Base-by-base conservation (phyloP, 148 eudicot species). In the Vaccinium myrtillus region DNA sequence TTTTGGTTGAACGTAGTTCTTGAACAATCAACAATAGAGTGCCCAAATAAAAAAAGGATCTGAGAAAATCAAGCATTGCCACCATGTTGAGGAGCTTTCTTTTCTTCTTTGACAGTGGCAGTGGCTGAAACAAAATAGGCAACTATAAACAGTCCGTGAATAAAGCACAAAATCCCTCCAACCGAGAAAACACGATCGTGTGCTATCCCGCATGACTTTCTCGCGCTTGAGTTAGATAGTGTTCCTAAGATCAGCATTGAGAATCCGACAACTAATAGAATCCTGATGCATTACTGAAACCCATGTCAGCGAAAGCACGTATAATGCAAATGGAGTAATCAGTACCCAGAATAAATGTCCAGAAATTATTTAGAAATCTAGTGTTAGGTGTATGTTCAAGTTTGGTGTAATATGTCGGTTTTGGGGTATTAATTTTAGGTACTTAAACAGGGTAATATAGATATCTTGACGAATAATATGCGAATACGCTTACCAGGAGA, bases 91-190 rank as follows among this genome's bases (percentile, higher is more conserved):
- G 86, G 77, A 49, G 58, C 51, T 55, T 70, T 85, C 39, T 71
- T 69, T 69, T 69, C 77, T 39, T 88, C 92, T 70, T 50, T 85
- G 30, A 49, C 51, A 14, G 84, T 48, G 2, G 95, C 92, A 48
- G 84, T 82, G 32, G 92, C 91, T 30, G 94, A 89, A 30, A 90
- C 83, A 76, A 85, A 90, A 50, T 90, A 93, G 56, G 94, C 83
- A 55, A 89, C 93, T 5, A 89, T 58, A 73, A 93, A 88, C 23
- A 93, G 76, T 5, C 91, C 95, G 80, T 91, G 95, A 43, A 91
- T 79, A 85, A 93, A 90, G 83, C 95, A 93, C 63, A 91, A 55
- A 3, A 93, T 71, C 80, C 95, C 95, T 73, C 93, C 94, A 19
- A 90, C 84, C 1, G 93, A 88, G 59, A 92, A 85, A 55, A 84